Evolutionary conservation across 805 yeast species (phyloP).

Genomic region (Hanseniaspora mollemarum): DNA sequence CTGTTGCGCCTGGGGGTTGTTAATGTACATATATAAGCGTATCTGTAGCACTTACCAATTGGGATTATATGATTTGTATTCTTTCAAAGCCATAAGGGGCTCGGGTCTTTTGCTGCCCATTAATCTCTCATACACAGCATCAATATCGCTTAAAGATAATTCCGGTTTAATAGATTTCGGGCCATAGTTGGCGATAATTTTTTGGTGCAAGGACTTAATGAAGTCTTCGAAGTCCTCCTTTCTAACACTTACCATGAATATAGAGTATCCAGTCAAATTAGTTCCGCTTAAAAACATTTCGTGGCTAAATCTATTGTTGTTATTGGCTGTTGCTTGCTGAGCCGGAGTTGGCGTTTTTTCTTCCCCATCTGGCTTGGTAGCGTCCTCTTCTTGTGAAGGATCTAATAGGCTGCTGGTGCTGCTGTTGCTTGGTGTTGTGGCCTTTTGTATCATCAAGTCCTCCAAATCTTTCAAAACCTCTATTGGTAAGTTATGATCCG

Average conservation of each 20-base stretch:
- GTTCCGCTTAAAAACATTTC: slow-evolving; percentile 15
- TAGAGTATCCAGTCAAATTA: slow-evolving; percentile 7
- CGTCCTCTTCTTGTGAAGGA: not conserved
- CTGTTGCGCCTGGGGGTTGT: not conserved
- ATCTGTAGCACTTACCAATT: slow-evolving; percentile 13
- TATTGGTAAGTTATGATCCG: slow-evolving; percentile 8
- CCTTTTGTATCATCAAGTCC: slow-evolving; percentile 12
- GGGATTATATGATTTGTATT: not conserved
- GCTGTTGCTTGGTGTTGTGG: not conserved
- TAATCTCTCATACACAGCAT: not conserved
- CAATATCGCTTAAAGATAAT: not conserved
- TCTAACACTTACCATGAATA: slow-evolving; percentile 7
- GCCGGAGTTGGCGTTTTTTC: not conserved
- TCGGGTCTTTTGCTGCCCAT: slow-evolving; percentile 7
- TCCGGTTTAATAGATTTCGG: not conserved
- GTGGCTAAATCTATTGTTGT: slow-evolving; percentile 10
- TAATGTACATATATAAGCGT: not conserved
- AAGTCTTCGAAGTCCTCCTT: slow-evolving; percentile 5
- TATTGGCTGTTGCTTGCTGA: not conserved
- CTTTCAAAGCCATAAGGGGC: slow-evolving; percentile 5
- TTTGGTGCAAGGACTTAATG: not conserved
- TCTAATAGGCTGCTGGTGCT: too few relatives aligned
- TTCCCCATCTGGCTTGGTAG: not conserved
- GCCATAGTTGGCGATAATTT: slow-evolving; percentile 8
- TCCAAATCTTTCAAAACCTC: slow-evolving; percentile 14